Conservation (phyloP, 2,329 filamentous ascomycete species). For the Pyrenophora seminiperda region DNA sequence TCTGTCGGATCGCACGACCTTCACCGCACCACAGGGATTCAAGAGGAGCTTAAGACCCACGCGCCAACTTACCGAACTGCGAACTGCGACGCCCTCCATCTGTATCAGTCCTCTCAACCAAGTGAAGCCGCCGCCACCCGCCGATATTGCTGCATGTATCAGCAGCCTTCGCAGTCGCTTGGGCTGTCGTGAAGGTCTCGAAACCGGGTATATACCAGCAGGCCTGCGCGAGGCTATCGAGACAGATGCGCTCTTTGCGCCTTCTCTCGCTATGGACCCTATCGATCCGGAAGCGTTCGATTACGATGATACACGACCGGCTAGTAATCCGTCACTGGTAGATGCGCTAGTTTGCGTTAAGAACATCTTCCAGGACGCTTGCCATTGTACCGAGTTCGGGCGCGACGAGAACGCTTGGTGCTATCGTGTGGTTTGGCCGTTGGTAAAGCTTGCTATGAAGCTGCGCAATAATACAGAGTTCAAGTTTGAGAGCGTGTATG, state of each 20-base stretch:
- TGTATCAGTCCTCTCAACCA: slow-evolving; percentile 9
- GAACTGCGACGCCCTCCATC: slow-evolving; percentile 13
- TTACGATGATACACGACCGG: background rate
- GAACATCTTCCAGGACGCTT: slow-evolving; percentile 13
- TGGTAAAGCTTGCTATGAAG: slow-evolving; percentile 18
- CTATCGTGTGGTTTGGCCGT: slow-evolving; percentile 15
- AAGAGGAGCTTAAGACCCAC: slow-evolving; percentile 10
- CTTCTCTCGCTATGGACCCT: background rate
- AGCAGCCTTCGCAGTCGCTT: background rate
- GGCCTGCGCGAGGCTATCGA: background rate
- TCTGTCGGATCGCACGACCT: slow-evolving; percentile 12
- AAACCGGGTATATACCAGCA: background rate
- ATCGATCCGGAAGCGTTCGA: background rate
- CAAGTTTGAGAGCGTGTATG: slow-evolving; percentile 18
- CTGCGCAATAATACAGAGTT: slow-evolving; percentile 16
- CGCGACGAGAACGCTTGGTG: slow-evolving; percentile 22
- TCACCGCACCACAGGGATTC: slow-evolving; percentile 2
- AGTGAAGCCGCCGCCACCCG: slow-evolving; percentile 2
- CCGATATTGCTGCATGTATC: background rate
- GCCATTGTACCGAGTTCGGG: slow-evolving; percentile 10
- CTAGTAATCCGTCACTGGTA: background rate
- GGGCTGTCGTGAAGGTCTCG: background rate
- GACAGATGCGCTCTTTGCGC: background rate
- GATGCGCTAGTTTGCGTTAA: slow-evolving; percentile 5
- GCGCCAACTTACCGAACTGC: slow-evolving; percentile 13